phyloP scores from a whole-genome alignment of 73 alveolate species.

The Stentor roeselii region DNA sequence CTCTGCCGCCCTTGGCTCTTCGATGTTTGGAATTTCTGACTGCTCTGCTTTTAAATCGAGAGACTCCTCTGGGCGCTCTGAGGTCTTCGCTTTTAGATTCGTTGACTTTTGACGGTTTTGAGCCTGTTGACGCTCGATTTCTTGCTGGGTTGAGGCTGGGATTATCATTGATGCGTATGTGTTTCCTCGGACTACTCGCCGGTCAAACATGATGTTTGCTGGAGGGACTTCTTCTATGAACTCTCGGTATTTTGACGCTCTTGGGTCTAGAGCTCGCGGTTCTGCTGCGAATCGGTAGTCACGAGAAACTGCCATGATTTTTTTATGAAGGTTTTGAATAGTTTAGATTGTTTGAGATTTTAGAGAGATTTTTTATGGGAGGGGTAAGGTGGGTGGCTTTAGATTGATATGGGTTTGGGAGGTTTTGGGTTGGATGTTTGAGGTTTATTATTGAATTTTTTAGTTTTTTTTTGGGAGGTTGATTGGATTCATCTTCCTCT shows the following conservation, averaged over 20 bases:
- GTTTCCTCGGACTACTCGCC: slow-evolving; percentile 90
- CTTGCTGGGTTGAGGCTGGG: slow-evolving; percentile 71
- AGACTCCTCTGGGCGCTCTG: slow-evolving; percentile 28
- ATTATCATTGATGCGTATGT: slow-evolving; percentile 91
- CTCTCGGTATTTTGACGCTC: slow-evolving; percentile 26
- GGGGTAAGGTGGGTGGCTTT: too few species aligned
- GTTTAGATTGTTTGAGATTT: too few species aligned
- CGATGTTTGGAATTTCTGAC: slow-evolving; percentile 47
- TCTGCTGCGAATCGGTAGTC: slow-evolving; percentile 29
- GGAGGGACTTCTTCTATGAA: background rate
- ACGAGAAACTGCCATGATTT: slow-evolving; percentile 26
- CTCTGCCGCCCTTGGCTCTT: slow-evolving; percentile 64
- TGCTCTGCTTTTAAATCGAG: slow-evolving; percentile 30
- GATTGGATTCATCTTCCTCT: too few species aligned
- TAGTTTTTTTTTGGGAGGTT: too few species aligned
- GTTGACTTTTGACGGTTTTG: slow-evolving; percentile 29
- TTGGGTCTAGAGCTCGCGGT: slow-evolving; percentile 9
- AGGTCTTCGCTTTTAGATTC: too few species aligned
- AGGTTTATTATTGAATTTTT: too few species aligned
- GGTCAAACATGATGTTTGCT: slow-evolving; percentile 81
- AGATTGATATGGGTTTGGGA: too few species aligned
- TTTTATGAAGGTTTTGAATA: too few species aligned
- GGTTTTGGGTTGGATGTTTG: too few species aligned
- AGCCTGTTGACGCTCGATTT: slow-evolving; percentile 43
- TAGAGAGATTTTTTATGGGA: too few species aligned